phyloP scores from a whole-genome alignment of 1,284 basidiomycete genomes.

The Pisolithus thermaeus region DNA sequence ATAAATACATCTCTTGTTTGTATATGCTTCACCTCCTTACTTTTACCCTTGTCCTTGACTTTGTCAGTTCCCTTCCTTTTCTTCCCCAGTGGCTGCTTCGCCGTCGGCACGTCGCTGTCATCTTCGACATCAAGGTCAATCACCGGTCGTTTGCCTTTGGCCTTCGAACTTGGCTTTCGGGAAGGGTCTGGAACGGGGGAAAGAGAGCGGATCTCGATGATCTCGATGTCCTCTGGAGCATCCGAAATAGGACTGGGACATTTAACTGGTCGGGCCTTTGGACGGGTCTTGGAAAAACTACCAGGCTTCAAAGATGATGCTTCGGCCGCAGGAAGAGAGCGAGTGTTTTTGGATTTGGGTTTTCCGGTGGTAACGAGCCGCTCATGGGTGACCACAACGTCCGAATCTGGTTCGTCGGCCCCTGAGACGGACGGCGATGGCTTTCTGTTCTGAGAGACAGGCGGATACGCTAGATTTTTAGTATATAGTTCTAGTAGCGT shows the following conservation, averaged over 20 bases:
- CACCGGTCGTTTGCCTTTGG: slow-evolving; percentile 25
- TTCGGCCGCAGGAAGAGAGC: slow-evolving; percentile 11
- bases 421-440: slow-evolving; percentile 1
- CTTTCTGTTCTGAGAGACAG: slow-evolving; percentile 11
- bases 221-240: slow-evolving; percentile 25
- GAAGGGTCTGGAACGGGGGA: neutral
- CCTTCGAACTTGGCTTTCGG: slow-evolving; percentile 16
- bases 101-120: neutral
- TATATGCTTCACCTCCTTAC: slow-evolving; percentile 13
- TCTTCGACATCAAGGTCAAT: slow-evolving; percentile 8
- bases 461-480: neutral
- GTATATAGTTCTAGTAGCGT: neutral
- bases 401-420: slow-evolving; percentile 9
- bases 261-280: slow-evolving; percentile 15
- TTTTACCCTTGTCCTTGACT: slow-evolving; percentile 9
- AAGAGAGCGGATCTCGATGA: slow-evolving; percentile 11
- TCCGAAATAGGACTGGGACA: slow-evolving; percentile 12
- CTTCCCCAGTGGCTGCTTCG: slow-evolving; percentile 20
- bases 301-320: slow-evolving; percentile 14
- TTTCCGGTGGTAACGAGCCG: neutral
- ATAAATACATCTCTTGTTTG: slow-evolving; percentile 18
- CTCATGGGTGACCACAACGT: neutral
- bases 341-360: slow-evolving; percentile 10
- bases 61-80: slow-evolving; percentile 30
- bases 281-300: slow-evolving; percentile 16